A percentile compares a stretch with the other conserved stretches of the same genome.
Conservation (phyloP, 306 rosid genomes). For the Arachis hypogaea region DNA sequence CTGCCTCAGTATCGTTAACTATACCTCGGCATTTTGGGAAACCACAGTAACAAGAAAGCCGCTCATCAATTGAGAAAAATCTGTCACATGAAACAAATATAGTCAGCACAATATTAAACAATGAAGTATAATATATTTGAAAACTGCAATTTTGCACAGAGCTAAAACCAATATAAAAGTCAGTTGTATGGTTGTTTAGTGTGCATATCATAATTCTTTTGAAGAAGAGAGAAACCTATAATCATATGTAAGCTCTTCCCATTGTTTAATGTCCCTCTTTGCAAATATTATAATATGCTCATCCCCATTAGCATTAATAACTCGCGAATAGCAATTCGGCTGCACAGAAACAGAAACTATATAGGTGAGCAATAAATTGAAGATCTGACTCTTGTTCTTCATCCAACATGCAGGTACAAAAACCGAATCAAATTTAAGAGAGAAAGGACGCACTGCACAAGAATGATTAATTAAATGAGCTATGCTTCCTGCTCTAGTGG, state of each 20-base stretch:
- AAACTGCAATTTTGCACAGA: slow-evolving; percentile 27
- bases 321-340: slow-evolving; percentile 99
- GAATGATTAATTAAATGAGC: slow-evolving; percentile 99
- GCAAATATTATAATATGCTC: slow-evolving; percentile 98
- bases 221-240: slow-evolving; percentile 68
- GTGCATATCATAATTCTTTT: neutral
- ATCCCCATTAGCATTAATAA: slow-evolving; percentile 80
- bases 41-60: slow-evolving; percentile 94
- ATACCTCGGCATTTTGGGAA: slow-evolving; percentile 90
- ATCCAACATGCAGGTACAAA: neutral
- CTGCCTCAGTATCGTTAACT: slow-evolving; percentile 90
- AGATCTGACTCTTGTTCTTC: neutral
- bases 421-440: slow-evolving; percentile 24
- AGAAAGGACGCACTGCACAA: slow-evolving; percentile 74
- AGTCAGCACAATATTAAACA: slow-evolving; percentile 43
- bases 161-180: slow-evolving; percentile 36
- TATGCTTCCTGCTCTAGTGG: slow-evolving; percentile 98
- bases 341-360: slow-evolving; percentile 54
- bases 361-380: slow-evolving; percentile 33
- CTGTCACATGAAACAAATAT: slow-evolving; percentile 51
- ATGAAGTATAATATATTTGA: slow-evolving; percentile 18
- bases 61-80: slow-evolving; percentile 94
- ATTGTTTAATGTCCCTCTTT: slow-evolving; percentile 91
- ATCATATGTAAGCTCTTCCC: slow-evolving; percentile 99
- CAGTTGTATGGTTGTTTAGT: slow-evolving; percentile 30